Base-by-base conservation (phyloP, 768 basidiomycete species). In the Lenzites betulinus region DNA sequence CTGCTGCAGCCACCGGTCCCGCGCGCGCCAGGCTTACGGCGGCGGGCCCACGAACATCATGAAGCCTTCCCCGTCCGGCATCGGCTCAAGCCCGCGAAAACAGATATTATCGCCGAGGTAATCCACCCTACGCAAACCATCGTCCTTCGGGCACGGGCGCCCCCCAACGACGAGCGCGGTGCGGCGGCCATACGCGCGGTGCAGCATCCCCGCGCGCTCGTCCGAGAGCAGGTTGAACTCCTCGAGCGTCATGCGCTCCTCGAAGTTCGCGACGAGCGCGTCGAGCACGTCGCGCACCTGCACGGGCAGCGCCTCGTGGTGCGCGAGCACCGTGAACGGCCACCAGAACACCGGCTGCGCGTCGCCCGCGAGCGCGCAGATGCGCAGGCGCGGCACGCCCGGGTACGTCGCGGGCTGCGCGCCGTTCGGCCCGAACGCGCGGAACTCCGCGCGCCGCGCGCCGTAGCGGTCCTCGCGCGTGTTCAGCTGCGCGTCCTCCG, bases 371-470 rank as follows among this genome's bases (percentile, higher is more conserved):
- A 87, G 74, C 3, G 72, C 77, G 58, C 75, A 77, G 70, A 89
- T 80, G 64, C 77, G 78, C 78, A 89, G 78, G 58, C 80, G 77
- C 8, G 81, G 81, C 46, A 86, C 72, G 59, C 85, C 80, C 0
- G 87, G 87, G 67, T 72, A 80, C 8, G 87, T 86, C n/a, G 86
- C 87, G 0, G 86, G 85, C 68, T 88, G 84, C n/a, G 79, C 73
- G 48, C 70, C 70, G 63, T 72, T 69, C 18, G 67, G 65, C 5
- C 69, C 68, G 48, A 54, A 57, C 30, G 28, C n/a, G 35, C 39
- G 23, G 58, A 67, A 62, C 20, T 41, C 22, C 20, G 54, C 25
- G 39, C 43, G 54, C 36, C 26, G 3, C 12, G 53, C 4, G 28
- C 18, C 3, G 53, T 22, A 25, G 25, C n/a, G 8, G 25, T 22